Evolutionary conservation across 2,329 filamentous ascomycete genomes (phyloP), one percentile per base, ranked within the genome.

Genomic region (Sclerotiophoma versabilis): DNA sequence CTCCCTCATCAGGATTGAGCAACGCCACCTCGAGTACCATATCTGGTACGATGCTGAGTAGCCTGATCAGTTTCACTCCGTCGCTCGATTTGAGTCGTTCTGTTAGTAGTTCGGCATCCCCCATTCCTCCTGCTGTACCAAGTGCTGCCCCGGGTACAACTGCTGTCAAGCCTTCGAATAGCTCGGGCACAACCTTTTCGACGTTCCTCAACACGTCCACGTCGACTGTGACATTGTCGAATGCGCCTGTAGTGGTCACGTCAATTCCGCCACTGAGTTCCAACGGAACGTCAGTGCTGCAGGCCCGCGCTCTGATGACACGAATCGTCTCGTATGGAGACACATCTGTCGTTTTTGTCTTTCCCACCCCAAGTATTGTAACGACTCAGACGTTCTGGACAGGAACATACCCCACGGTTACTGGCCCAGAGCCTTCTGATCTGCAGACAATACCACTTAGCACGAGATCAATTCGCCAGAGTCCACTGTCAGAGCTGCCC

Each of bases 381-480:
- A 73, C 71, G 1, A 73, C 66, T 2, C 53, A 64, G 14, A 68
- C 68, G n/a, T 74, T 71, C 32, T 74, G 70, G 70, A 68, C 69
- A 0, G 71, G 71, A 8, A 55, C 53, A 1, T 70, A 71, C 26
- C 69, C 70, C 3, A 66, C 65, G 0, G 58, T 66, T 1, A 70
- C 63, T 3, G 69, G 65, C 2, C 62, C 66, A 4, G 51, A 67
- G 27, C 65, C 64, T 27, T 66, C 56, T n/a, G 49, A 63, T 20
- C 54, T 72, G 8, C 61, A 59, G 34, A 62, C 57, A 0, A 26
- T 66, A 34, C 12, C 59, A 3, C 49, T 63, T 22, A 72, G 66
- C 0, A 72, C 69, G 6, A 62, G 70, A 8, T 61, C 60, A 3
- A 34, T 55, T 8, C 56, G 59, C 3, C 65, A 66, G 37, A 69